phyloP scores from a whole-genome alignment of 306 rosid species.

The Prunus armeniaca region DNA sequence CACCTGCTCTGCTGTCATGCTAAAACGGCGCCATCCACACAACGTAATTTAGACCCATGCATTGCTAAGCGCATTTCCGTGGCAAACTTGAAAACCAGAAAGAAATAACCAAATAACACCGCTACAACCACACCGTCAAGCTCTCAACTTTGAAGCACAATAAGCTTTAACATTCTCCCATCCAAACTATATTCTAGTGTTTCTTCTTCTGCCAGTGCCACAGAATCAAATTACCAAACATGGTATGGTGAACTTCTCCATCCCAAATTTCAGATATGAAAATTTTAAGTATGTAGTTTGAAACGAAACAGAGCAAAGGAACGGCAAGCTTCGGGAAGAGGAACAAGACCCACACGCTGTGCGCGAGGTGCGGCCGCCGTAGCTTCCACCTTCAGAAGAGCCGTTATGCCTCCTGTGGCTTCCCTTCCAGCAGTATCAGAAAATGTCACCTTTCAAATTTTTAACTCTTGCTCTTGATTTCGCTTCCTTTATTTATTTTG shows the following conservation, averaged over 20 bases:
- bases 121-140: neutral
- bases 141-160: neutral
- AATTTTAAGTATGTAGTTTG: neutral
- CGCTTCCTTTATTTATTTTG: neutral
- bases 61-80: neutral
- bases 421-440: conserved; percentile 14
- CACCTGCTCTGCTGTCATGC: neutral
- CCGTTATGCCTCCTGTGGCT: conserved; percentile 17
- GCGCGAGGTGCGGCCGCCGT: conserved; percentile 9
- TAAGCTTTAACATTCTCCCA: neutral
- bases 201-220: neutral
- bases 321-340: conserved; percentile 17
- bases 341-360: conserved; percentile 27
- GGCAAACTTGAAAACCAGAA: neutral
- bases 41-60: neutral
- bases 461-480: too few relatives aligned
- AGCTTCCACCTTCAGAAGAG: conserved; percentile 29
- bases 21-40: neutral
- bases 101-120: neutral
- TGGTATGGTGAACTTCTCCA: neutral
- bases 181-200: neutral
- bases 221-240: neutral
- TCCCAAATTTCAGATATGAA: neutral
- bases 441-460: neutral
- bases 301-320: conserved; percentile 24